Conservation (phyloP, 257 asterid genomes). For the Cruciata laevipes region DNA sequence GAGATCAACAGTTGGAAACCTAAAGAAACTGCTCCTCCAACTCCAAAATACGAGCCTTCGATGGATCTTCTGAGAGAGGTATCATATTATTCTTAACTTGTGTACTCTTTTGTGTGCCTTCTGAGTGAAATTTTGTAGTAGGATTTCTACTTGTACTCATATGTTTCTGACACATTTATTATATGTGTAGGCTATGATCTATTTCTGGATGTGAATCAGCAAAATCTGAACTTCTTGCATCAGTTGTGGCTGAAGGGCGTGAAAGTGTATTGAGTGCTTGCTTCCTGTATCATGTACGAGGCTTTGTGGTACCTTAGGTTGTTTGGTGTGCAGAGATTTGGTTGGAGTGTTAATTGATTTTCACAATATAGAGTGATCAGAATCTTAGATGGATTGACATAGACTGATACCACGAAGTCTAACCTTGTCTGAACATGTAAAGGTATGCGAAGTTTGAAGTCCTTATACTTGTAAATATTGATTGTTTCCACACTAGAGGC, state of each 20-base stretch:
- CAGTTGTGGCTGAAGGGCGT: not conserved
- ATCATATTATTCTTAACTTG: constrained; percentile 5
- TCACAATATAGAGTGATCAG: not conserved
- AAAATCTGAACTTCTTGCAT: not conserved
- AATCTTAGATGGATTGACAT: not conserved
- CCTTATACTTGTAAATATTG: constrained; percentile 2
- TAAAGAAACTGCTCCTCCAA: constrained; percentile 20
- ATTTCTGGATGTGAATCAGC: constrained; percentile 53
- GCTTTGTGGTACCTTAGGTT: not conserved
- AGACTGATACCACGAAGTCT: not conserved
- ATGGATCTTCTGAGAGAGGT: constrained; percentile 43
- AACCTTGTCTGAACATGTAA: not conserved
- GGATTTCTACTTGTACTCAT: not conserved
- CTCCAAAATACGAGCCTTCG: constrained; percentile 29
- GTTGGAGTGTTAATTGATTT: constrained; percentile 1
- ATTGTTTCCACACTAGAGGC: not conserved
- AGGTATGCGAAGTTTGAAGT: not conserved
- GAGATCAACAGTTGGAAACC: constrained; percentile 44
- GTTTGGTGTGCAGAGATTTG: constrained; percentile 8
- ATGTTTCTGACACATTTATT: constrained; percentile 8
- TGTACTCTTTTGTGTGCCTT: not conserved
- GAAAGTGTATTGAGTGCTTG: constrained; percentile 4
- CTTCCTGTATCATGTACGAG: not conserved
- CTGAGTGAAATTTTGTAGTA: not conserved
- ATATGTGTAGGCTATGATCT: constrained; percentile 51